Base-by-base conservation (phyloP, 208 protist genomes). In the Wallacemonas sp. region DNA sequence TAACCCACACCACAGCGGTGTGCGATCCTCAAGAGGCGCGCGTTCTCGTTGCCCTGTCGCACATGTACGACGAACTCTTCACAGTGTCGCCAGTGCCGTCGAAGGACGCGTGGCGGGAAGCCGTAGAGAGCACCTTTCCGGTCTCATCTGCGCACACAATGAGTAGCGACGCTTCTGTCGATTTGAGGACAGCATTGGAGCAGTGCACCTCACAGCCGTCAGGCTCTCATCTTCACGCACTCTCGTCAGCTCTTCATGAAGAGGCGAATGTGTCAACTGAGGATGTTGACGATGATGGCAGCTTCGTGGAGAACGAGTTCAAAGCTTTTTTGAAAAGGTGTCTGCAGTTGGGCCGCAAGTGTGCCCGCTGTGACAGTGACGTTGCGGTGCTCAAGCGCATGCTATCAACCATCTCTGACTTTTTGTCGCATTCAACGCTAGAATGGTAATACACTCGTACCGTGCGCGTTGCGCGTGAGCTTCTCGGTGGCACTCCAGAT, bases 81-180 rank as follows among this genome's bases (percentile, higher is more conserved):
- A 51, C 51, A 12, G 33, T 62, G 2, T 85, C 85, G 9, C 85
- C 85, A 30, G 69, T 86, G 22, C 85, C 79, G 1, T 85, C 79
- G 3, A 66, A 51, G 12, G 56, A 9, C 15, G 71, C 70, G 58
- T 91, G 85, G 82, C 24, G 33, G 5, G 41, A 34, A 0, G 62
- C 63, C 42, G 21, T 79, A 33, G 47, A n/a, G 22, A 1, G 21
- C 24, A 38, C 33, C 9, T 67, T 58, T 19, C 58, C 24, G 26
- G 39, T 24, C 12, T 15, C n/a, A 11, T 39, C 22, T 28, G 5
- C n/a, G 51, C 15, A 4, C n/a, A 8, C 30, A 14, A 27, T 27
- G 42, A 53, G 8, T 17, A n/a, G 19, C n/a, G 2, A 38, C 62
- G 15, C 19, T 45, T 21, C 49, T 21, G 14, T 14, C 6, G 36